Evolutionary conservation across 352 stramenopile species (phyloP), one percentile per base, ranked within the genome.

Genomic region (Globisporangium cylindrosporum): DNA sequence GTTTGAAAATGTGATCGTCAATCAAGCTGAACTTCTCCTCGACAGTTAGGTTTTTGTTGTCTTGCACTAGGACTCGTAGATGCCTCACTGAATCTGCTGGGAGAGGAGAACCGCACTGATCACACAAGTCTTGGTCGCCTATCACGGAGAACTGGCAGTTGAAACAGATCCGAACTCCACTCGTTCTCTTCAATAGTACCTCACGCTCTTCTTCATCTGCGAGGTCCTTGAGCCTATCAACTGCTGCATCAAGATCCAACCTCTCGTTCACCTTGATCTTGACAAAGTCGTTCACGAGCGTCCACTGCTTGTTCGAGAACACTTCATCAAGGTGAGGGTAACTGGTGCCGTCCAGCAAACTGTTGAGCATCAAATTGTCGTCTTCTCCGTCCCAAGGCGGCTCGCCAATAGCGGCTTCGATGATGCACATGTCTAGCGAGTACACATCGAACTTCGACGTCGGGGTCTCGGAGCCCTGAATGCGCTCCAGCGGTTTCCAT

Each of bases 401-500:
- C 3, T 36, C 51, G 3, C 51, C 12, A 32, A 12, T 57, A 24
- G 14, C 49, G 6, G 49, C 49, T 32, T 56, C 49, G 49, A 56
- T 56, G 49, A 56, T 56, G 49, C 24, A 57, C 51, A 57, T 57
- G 9, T 12, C 10, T 12, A 43, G 29, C 14, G 60, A 58, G 46
- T 48, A 66, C 25, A 66, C 32, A 27, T 65, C 59, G 10, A 43
- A 65, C 25, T 41, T 36, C 14, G 36, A 12, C 36, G 36, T 18
- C 36, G 36, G 36, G 36, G 36, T 43, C 36, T 18, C 3, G 36
- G 10, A 43, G 59, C 15, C 24, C 7, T 57, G 4, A 18, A 80
- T 43, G 34, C 69, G 80, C 27, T 84, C 77, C 0, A 68, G 68
- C 5, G 74, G 72, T 41, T 73, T 81, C 77, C 77, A 84, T 34